Conservation (phyloP, 2,329 filamentous ascomycete genomes). For the Colletotrichum chrysophilum region DNA sequence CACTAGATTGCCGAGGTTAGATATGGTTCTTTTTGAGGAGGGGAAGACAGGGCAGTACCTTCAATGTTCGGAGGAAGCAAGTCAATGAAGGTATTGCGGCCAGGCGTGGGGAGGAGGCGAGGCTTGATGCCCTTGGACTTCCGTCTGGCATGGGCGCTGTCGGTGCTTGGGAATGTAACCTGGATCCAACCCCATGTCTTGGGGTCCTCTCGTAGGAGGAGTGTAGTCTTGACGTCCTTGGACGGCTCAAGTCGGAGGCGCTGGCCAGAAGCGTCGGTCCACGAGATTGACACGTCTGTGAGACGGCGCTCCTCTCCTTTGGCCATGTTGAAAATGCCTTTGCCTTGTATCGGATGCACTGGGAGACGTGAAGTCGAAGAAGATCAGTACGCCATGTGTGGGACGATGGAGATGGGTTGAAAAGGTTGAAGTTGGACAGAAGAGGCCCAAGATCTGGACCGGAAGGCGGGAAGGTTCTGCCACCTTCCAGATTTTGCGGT, state of each 20-base stretch:
- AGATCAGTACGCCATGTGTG: background rate
- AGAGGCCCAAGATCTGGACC: background rate
- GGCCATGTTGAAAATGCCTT: background rate
- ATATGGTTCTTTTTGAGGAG: rapidly evolving
- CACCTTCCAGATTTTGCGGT: background rate
- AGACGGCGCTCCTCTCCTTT: background rate
- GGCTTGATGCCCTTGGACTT: background rate
- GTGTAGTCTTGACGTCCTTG: background rate
- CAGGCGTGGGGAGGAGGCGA: background rate
- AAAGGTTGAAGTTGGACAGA: background rate
- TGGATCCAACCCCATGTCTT: background rate
- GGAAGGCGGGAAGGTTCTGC: background rate
- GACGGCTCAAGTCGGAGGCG: background rate
- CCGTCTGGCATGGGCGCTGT: background rate
- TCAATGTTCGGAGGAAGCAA: background rate
- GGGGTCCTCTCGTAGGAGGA: background rate
- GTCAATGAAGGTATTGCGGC: background rate
- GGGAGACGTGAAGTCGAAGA: background rate
- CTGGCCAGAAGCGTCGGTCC: background rate
- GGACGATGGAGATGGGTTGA: background rate
- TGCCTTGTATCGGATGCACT: background rate
- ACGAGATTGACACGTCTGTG: background rate
- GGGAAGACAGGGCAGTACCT: background rate
- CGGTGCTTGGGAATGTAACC: background rate
- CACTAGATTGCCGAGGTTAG: background rate